Evolutionary conservation across 2,329 filamentous ascomycete genomes (phyloP).

Genomic region (Aspergillus tanneri): DNA sequence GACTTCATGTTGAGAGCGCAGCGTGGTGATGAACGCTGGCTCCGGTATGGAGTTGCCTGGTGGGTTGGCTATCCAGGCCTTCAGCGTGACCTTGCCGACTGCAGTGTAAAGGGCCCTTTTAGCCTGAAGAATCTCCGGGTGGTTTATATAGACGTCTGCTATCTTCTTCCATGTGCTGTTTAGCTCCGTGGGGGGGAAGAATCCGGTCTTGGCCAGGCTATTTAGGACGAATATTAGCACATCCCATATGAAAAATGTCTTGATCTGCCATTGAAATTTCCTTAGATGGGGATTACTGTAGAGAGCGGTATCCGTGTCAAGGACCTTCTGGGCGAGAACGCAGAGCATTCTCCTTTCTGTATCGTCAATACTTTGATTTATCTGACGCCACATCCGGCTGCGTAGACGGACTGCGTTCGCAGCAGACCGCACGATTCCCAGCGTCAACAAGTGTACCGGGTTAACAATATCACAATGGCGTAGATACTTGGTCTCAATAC

Average conservation of each 20-base stretch:
- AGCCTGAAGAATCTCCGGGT: conserved; percentile 40
- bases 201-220: conserved; percentile 34
- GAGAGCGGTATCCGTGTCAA: conserved; percentile 35
- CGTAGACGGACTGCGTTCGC: conserved; percentile 44
- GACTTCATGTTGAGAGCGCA: conserved; percentile 7
- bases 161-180: conserved; percentile 46
- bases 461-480: conserved; percentile 37
- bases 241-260: conserved; percentile 51
- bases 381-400: conserved; percentile 41
- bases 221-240: conserved; percentile 49
- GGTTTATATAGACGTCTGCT: conserved; percentile 42
- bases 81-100: conserved; percentile 6
- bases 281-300: conserved; percentile 38
- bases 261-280: conserved; percentile 45
- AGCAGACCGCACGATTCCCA: conserved; percentile 43
- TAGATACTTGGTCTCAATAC: conserved; percentile 34
- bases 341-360: conserved; percentile 6
- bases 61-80: conserved; percentile 14
- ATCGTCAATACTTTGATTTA: conserved; percentile 5
- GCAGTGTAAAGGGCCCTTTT: conserved; percentile 4
- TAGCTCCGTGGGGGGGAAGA: conserved; percentile 27
- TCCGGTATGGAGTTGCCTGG: conserved; percentile 2
- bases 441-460: conserved; percentile 44
- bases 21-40: conserved; percentile 14
- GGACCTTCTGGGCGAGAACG: conserved; percentile 12